phyloP scores from a whole-genome alignment of 352 stramenopile species.

The Globisporangium parvum region DNA sequence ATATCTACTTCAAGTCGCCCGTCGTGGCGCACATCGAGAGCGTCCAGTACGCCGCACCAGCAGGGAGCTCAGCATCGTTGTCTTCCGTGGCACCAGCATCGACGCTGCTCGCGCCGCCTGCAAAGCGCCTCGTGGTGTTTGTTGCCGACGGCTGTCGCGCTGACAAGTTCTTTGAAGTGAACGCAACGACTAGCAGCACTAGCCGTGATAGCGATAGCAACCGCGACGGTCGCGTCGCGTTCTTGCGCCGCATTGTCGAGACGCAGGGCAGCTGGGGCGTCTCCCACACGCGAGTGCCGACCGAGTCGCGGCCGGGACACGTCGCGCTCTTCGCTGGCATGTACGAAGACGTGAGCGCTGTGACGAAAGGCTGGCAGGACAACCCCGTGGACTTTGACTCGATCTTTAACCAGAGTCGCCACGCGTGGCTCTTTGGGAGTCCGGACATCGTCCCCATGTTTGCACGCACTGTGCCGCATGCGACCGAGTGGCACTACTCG shows the following conservation, averaged over 20 bases:
- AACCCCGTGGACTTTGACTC: slow-evolving; percentile 87
- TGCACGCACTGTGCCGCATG: slow-evolving; percentile 63
- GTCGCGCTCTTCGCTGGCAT: slow-evolving; percentile 84
- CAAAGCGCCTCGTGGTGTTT: slow-evolving; percentile 71
- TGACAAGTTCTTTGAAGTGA: slow-evolving; percentile 79
- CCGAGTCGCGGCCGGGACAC: slow-evolving; percentile 75
- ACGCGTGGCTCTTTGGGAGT: slow-evolving; percentile 69
- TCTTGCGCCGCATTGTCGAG: slow-evolving; percentile 55
- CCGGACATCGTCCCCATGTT: slow-evolving; percentile 87
- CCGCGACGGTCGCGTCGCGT: slow-evolving; percentile 35
- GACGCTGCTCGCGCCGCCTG: slow-evolving; percentile 24
- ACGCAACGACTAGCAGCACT: slow-evolving; percentile 14
- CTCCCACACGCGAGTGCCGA: slow-evolving; percentile 84
- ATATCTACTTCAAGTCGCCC: slow-evolving; percentile 88
- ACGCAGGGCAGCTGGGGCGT: slow-evolving; percentile 65
- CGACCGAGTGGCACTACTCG: slow-evolving; percentile 65
- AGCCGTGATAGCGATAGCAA: not conserved
- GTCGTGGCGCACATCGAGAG: slow-evolving; percentile 65
- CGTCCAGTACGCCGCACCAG: slow-evolving; percentile 22
- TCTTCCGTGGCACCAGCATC: slow-evolving; percentile 18
- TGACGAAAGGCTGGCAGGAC: slow-evolving; percentile 85
- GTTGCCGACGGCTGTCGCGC: slow-evolving; percentile 80
- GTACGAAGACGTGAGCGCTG: slow-evolving; percentile 85
- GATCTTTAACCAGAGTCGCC: slow-evolving; percentile 75
- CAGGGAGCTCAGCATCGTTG: not conserved